A percentile compares a stretch with the other conserved stretches of the same genome.
Evolutionary conservation across 2,329 filamentous ascomycete species (phyloP).

Genomic region (Dryadomyces quercivorus): DNA sequence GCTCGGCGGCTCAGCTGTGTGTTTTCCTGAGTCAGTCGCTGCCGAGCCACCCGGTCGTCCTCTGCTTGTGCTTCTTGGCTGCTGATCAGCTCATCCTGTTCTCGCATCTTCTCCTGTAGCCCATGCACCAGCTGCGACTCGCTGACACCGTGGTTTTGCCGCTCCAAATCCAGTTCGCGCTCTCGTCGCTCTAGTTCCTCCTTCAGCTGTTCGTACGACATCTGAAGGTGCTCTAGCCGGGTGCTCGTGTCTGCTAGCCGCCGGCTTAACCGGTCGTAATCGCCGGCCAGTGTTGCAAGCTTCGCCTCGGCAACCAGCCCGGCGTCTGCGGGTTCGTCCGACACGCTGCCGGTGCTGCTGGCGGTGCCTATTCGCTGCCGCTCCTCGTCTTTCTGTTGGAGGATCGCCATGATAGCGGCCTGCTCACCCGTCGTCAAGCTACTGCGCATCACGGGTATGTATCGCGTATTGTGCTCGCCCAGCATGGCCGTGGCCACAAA

Average conservation of each 20-base stretch:
- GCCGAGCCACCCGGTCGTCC: conserved; percentile 31
- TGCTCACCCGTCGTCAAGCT: conserved; percentile 24
- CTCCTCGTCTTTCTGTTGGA: conserved; percentile 31
- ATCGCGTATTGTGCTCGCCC: conserved; percentile 16
- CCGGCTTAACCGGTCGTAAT: conserved; percentile 42
- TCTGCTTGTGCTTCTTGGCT: conserved; percentile 56
- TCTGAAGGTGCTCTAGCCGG: conserved; percentile 46
- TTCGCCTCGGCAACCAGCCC: conserved; percentile 46
- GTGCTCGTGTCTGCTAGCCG: conserved; percentile 46
- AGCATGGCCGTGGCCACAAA: conserved; percentile 28
- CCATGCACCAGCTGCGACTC: conserved; percentile 39
- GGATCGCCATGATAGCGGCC: conserved; percentile 33
- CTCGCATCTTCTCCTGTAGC: conserved; percentile 44
- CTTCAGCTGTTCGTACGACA: conserved; percentile 53
- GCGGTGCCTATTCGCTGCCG: conserved; percentile 25
- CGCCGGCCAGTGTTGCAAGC: conserved; percentile 35
- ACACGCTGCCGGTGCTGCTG: conserved; percentile 21
- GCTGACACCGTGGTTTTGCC: conserved; percentile 39
- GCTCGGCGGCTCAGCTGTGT: conserved; percentile 31
- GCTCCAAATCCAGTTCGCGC: conserved; percentile 40
- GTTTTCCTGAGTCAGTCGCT: conserved; percentile 35
- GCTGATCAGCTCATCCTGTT: conserved; percentile 61
- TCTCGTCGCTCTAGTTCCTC: conserved; percentile 46
- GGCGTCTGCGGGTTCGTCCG: conserved; percentile 29
- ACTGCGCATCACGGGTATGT: conserved; percentile 20